phyloP scores from a whole-genome alignment of 306 rosid genomes.

The Parietaria judaica region DNA sequence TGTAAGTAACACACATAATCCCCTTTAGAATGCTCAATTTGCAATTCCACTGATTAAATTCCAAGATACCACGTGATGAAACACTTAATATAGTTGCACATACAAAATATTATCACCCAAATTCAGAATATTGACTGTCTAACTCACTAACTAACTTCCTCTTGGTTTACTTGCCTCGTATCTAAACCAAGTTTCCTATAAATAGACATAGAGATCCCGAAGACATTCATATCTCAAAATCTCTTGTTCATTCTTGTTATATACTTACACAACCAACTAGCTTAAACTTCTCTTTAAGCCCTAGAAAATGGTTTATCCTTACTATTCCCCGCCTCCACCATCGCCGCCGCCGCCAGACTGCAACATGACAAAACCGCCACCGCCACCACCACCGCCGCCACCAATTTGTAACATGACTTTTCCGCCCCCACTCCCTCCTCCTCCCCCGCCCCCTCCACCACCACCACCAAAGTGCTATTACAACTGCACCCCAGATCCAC shows the following conservation, averaged over 20 bases:
- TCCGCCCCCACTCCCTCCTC: not conserved
- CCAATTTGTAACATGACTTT: not conserved
- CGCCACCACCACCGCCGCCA: not conserved
- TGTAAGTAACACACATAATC: no score
- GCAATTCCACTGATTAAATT: no score
- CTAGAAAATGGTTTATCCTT: conserved; percentile 5
- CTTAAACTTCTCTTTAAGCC: no score
- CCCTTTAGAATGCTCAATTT: no score
- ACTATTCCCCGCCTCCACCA: conserved; percentile 5
- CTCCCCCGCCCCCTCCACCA: not conserved
- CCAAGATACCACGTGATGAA: no score
- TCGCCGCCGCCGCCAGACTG: conserved; percentile 1
- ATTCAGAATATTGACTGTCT: no score
- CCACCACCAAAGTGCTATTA: not conserved
- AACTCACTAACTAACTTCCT: not conserved
- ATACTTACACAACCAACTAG: no score
- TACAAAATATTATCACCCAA: not conserved
- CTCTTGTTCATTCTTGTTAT: no score
- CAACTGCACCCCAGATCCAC: not conserved
- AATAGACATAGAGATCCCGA: not conserved
- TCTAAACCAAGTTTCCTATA: not conserved
- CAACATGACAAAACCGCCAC: not conserved
- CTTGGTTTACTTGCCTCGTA: not conserved
- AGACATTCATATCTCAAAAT: no score
- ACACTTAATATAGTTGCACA: not conserved